phyloP scores from a whole-genome alignment of 257 asterid genomes.

The Solanum sparsipilum region DNA sequence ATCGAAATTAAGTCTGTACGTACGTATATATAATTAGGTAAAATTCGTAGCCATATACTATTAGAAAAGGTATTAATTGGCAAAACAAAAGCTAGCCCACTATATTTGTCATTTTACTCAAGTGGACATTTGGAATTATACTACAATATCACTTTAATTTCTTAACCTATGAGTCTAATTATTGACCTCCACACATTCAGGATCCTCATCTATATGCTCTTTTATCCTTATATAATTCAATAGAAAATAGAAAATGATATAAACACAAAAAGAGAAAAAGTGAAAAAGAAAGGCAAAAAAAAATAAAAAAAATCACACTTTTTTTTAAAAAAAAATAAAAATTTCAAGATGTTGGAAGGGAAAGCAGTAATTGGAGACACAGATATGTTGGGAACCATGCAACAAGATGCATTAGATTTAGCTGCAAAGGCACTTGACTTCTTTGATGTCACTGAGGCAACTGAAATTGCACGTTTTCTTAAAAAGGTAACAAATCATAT shows the following conservation, averaged over 20 bases:
- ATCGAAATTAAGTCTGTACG: neutral
- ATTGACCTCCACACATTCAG: slow-evolving; percentile 36
- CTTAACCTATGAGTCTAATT: slow-evolving; percentile 3
- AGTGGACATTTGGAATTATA: slow-evolving; percentile 18
- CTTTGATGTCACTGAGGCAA: slow-evolving; percentile 81
- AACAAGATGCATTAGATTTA: slow-evolving; percentile 63
- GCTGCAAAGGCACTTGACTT: slow-evolving; percentile 82
- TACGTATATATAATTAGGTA: neutral
- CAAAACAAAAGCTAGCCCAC: neutral
- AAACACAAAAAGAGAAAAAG: neutral
- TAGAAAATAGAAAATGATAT: neutral
- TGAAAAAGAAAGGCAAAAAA: neutral
- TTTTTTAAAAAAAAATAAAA: too few relatives aligned
- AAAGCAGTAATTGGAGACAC: slow-evolving; percentile 78
- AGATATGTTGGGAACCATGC: slow-evolving; percentile 64
- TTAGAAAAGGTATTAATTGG: neutral
- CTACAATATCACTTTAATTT: slow-evolving; percentile 6
- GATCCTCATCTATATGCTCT: slow-evolving; percentile 18
- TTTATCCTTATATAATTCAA: slow-evolving; percentile 1
- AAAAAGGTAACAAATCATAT: slow-evolving; percentile 34
- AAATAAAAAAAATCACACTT: neutral
- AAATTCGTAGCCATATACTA: neutral
- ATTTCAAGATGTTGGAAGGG: slow-evolving; percentile 53
- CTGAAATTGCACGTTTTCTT: slow-evolving; percentile 67
- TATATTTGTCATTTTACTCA: neutral